These are phyloP conservation scores for Penicillium aurantiogriseum DNA, from an alignment of 2,329 filamentous ascomycete genomes.

Conservation along the genomic window DNA sequence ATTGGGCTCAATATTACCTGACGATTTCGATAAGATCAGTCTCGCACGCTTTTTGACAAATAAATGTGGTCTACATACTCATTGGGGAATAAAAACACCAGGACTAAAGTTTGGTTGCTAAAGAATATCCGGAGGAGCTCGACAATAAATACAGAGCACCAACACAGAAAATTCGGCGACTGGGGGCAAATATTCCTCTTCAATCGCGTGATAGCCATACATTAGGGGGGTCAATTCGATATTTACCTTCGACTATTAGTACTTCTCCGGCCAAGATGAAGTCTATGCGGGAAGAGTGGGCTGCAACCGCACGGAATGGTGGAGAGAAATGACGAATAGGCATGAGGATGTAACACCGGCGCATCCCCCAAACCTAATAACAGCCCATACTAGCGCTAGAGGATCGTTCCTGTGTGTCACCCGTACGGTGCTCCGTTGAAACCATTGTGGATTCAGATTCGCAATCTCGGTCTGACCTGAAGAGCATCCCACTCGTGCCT, in stretches of 20 bases:
- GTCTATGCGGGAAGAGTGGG: neutral
- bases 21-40: neutral
- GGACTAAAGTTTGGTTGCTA: neutral
- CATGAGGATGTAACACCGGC: neutral
- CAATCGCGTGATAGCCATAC: neutral
- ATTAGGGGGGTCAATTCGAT: rapidly evolving
- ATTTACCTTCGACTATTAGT: neutral
- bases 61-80: neutral
- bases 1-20: neutral
- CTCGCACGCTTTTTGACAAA: neutral
- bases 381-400: neutral
- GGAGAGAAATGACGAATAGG: neutral
- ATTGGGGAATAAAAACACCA: neutral
- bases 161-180: neutral
- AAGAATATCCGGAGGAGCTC: neutral
- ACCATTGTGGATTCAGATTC: neutral
- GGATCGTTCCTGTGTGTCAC: neutral
- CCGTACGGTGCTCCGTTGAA: neutral
- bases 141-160: neutral
- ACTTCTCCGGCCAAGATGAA: neutral
- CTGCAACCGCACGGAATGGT: neutral
- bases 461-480: neutral
- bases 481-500: neutral
- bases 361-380: neutral
- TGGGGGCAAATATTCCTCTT: neutral